Evolutionary conservation across 305 asterid species (phyloP).

Genomic region (Fraxinus baroniana): DNA sequence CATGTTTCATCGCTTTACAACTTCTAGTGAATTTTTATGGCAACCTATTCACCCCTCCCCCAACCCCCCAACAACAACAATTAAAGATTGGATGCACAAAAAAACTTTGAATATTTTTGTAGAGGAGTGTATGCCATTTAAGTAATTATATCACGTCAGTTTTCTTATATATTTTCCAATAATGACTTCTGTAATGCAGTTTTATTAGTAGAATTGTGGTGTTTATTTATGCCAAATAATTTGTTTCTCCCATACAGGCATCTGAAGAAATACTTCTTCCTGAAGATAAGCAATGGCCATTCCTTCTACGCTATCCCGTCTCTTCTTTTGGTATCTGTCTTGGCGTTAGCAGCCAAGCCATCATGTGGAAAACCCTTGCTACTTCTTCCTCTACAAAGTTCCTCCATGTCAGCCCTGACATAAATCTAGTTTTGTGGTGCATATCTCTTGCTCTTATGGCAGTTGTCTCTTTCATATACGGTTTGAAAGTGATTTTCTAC

Average conservation of each 20-base stretch:
- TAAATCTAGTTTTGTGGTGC: slow-evolving; percentile 62
- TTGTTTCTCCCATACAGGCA: slow-evolving; percentile 37
- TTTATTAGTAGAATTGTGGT: neutral
- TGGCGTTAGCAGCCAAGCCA: slow-evolving; percentile 85
- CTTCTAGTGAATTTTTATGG: neutral
- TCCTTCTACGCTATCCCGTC: slow-evolving; percentile 75
- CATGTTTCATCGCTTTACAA: neutral
- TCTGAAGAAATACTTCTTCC: slow-evolving; percentile 76
- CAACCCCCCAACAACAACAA: no score
- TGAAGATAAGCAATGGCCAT: slow-evolving; percentile 75
- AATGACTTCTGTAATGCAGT: neutral
- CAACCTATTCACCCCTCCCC: neutral
- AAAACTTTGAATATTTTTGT: neutral
- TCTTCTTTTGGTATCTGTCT: slow-evolving; percentile 74
- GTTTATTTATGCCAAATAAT: neutral
- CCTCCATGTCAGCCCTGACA: slow-evolving; percentile 45
- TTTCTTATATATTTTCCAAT: neutral
- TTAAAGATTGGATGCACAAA: neutral
- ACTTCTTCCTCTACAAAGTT: slow-evolving; percentile 52
- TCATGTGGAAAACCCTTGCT: slow-evolving; percentile 75
- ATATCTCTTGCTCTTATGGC: slow-evolving; percentile 49
- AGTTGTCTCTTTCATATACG: slow-evolving; percentile 33
- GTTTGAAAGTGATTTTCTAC: slow-evolving; percentile 61
- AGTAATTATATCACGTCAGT: neutral
- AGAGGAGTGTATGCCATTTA: neutral